These are phyloP conservation scores for Penicillium pancosmium DNA, from an alignment of 495 filamentous ascomycete genomes.

Conservation along the genomic window DNA sequence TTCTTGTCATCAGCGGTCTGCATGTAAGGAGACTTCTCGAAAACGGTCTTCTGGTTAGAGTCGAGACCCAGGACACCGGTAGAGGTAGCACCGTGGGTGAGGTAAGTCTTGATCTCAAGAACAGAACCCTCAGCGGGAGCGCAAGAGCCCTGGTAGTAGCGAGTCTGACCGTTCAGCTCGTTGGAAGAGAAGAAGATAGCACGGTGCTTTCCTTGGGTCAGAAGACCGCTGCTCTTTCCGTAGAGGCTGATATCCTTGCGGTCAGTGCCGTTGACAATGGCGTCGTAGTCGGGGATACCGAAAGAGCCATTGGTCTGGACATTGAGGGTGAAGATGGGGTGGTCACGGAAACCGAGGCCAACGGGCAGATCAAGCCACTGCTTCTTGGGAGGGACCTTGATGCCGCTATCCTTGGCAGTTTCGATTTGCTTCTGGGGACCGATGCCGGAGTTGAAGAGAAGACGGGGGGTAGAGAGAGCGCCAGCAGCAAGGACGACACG, in stretches of 20 bases:
- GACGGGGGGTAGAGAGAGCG: slow-evolving; percentile 72
- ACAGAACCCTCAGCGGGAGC: slow-evolving; percentile 27
- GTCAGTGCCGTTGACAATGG: slow-evolving; percentile 55
- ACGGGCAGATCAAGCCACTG: slow-evolving; percentile 76
- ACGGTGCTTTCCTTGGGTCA: slow-evolving; percentile 69
- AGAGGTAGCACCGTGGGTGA: slow-evolving; percentile 48
- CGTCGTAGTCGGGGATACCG: slow-evolving; percentile 66
- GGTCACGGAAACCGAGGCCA: slow-evolving; percentile 73
- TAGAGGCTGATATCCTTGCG: slow-evolving; percentile 48
- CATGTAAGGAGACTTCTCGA: slow-evolving; percentile 50
- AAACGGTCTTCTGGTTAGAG: slow-evolving; percentile 57
- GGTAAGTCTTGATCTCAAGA: slow-evolving; percentile 39
- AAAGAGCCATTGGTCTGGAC: slow-evolving; percentile 62
- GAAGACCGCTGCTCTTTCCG: slow-evolving; percentile 58
- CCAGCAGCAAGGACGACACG: slow-evolving; percentile 71
- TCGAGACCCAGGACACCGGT: slow-evolving; percentile 64
- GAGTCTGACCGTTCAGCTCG: slow-evolving; percentile 26
- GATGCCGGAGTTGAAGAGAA: slow-evolving; percentile 69
- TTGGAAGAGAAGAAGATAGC: slow-evolving; percentile 40
- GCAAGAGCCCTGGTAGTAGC: slow-evolving; percentile 38
- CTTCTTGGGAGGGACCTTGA: slow-evolving; percentile 55
- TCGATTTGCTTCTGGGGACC: slow-evolving; percentile 64
- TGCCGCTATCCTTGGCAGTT: slow-evolving; percentile 52
- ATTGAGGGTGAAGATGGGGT: slow-evolving; percentile 71
- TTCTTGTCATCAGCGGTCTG: slow-evolving; percentile 27